A percentile compares a stretch with the other conserved stretches of the same genome.
These are phyloP conservation scores for Hypoxylon sp. DNA, from an alignment of 2,329 filamentous ascomycete species.

Conservation along the genomic window DNA sequence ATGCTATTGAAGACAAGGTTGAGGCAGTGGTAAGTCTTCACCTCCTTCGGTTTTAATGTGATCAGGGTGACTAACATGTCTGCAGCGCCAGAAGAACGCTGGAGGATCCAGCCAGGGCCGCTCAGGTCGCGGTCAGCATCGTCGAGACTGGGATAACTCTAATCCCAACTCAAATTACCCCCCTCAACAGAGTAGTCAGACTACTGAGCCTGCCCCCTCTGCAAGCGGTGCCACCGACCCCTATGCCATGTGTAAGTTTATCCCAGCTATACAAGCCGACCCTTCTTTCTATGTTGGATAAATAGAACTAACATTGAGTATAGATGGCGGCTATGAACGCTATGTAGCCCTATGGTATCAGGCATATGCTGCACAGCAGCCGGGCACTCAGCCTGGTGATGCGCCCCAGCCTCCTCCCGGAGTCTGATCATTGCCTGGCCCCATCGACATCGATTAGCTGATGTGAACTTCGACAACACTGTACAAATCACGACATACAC, in stretches of 20 bases:
- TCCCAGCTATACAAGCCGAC: background rate
- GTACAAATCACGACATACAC: background rate
- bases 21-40: constrained; percentile 82
- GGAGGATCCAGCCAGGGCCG: constrained; percentile 63
- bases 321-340: constrained; percentile 85
- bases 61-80: constrained; percentile 51
- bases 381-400: constrained; percentile 55
- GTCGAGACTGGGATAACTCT: constrained; percentile 70
- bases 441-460: constrained; percentile 5
- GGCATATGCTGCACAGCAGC: constrained; percentile 69
- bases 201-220: constrained; percentile 59
- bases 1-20: constrained; percentile 91
- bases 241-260: constrained; percentile 79
- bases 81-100: constrained; percentile 69
- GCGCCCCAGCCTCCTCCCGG: constrained; percentile 51
- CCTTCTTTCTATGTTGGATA: background rate
- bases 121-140: constrained; percentile 54
- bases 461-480: background rate
- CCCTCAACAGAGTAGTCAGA: constrained; percentile 62
- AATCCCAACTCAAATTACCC: constrained; percentile 56
- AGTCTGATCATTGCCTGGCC: constrained; percentile 47
- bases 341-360: constrained; percentile 88
- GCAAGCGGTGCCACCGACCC: constrained; percentile 68
- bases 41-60: background rate
- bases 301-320: constrained; percentile 48